phyloP scores from a whole-genome alignment of 192 early-diverging fungal genomes.

The Coemansia asiatica region DNA sequence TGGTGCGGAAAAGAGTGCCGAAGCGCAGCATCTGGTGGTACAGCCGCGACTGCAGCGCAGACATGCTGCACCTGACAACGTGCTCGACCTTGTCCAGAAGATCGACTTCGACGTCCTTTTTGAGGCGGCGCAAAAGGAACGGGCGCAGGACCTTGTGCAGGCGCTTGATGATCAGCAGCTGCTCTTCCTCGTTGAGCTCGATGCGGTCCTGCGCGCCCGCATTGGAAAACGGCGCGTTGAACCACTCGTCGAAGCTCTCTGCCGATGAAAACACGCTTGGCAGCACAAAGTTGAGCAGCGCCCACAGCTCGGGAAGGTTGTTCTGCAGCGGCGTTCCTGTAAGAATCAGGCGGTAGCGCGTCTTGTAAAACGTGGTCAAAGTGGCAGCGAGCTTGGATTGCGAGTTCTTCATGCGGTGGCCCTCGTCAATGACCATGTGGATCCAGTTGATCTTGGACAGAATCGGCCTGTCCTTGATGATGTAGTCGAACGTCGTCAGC shows the following conservation, averaged over 20 bases:
- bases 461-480: constrained; percentile 88
- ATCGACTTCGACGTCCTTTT: constrained; percentile 98
- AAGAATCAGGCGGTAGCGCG: constrained; percentile 90
- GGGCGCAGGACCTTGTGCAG: constrained; percentile 97
- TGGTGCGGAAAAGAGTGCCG: constrained; percentile 68
- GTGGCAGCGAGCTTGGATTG: constrained; percentile 83
- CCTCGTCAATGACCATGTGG: constrained; percentile 98
- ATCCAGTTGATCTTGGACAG: constrained; percentile 93
- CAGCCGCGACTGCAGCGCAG: constrained; percentile 77
- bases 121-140: constrained; percentile 92
- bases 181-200: constrained; percentile 97
- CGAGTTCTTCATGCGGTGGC: constrained; percentile 98
- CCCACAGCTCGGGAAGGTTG: constrained; percentile 96
- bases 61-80: constrained; percentile 90
- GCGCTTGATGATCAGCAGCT: constrained; percentile 91
- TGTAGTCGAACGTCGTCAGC: constrained; percentile 96
- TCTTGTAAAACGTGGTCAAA: constrained; percentile 84
- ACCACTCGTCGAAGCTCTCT: constrained; percentile 99
- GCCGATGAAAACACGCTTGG: constrained; percentile 96
- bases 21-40: constrained; percentile 86
- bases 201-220: constrained; percentile 82
- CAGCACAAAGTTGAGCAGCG: constrained; percentile 92
- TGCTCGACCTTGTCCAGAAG: constrained; percentile 96
- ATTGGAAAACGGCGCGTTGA: constrained; percentile 90
- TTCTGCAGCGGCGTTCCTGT: constrained; percentile 99